Evolutionary conservation across 2,329 filamentous ascomycete genomes (phyloP).

Genomic region (Phaeosphaeriaceae sp.): DNA sequence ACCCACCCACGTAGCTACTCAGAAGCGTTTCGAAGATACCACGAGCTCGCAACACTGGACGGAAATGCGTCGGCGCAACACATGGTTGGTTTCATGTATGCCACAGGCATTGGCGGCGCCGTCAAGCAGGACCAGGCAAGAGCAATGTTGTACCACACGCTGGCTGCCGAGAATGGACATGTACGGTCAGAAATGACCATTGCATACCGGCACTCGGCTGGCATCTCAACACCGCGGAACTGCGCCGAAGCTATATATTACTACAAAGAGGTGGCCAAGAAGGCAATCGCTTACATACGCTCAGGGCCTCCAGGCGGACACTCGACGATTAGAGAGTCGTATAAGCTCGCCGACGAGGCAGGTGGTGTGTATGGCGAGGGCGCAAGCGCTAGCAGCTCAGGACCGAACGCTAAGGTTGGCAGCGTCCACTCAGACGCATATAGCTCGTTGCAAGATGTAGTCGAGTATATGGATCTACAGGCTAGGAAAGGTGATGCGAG

Average conservation of each 20-base stretch:
- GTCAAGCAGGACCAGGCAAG: conserved; percentile 88
- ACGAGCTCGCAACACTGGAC: conserved; percentile 73
- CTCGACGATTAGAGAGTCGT: conserved; percentile 76
- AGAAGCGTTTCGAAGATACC: conserved; percentile 80
- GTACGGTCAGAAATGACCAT: conserved; percentile 91
- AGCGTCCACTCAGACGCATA: conserved; percentile 79
- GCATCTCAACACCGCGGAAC: conserved; percentile 82
- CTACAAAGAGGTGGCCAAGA: conserved; percentile 93
- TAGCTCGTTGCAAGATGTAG: conserved; percentile 87
- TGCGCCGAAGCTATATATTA: conserved; percentile 86
- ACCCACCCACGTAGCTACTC: conserved; percentile 83
- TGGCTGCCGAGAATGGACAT: conserved; percentile 84
- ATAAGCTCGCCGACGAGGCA: conserved; percentile 85
- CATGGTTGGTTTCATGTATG: conserved; percentile 95
- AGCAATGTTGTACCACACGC: conserved; percentile 91
- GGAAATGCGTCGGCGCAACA: conserved; percentile 94
- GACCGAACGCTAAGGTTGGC: conserved; percentile 77
- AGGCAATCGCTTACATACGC: conserved; percentile 85
- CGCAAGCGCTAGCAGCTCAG: conserved; percentile 87
- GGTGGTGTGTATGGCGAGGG: conserved; percentile 96
- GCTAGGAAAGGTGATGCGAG: conserved; percentile 88
- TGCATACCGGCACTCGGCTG: conserved; percentile 82
- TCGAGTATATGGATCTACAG: conserved; percentile 92
- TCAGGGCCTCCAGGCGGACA: conserved; percentile 90
- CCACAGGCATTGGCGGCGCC: conserved; percentile 83